Conservation (phyloP, 768 basidiomycete genomes). For the Mycena leptocephala region DNA sequence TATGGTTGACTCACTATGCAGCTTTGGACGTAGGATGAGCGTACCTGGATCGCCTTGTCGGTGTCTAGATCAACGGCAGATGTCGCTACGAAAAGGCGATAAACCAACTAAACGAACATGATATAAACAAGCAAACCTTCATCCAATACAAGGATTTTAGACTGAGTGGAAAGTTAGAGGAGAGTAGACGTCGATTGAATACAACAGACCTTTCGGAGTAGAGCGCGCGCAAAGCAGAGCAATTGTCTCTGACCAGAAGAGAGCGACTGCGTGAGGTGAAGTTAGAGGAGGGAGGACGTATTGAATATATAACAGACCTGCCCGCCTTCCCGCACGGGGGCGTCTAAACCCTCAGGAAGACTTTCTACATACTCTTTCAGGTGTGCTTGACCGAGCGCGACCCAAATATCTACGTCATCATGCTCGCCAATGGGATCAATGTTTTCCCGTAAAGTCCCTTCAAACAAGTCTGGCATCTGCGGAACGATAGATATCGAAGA, state of each 20-base stretch:
- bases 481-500: constrained; percentile 90
- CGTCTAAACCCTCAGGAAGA: constrained; percentile 79
- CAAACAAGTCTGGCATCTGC: constrained; percentile 71
- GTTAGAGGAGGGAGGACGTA: too few species aligned
- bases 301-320: too few species aligned
- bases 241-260: constrained; percentile 91
- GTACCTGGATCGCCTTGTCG: constrained; percentile 84
- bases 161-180: constrained; percentile 53
- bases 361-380: constrained; percentile 79
- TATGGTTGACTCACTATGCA: neutral
- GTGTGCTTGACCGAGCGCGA: constrained; percentile 84
- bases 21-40: neutral
- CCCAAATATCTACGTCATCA: constrained; percentile 90
- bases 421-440: constrained; percentile 89
- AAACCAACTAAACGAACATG: constrained; percentile 16
- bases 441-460: constrained; percentile 87
- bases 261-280: too few species aligned
- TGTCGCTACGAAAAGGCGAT: constrained; percentile 67
- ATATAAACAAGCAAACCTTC: constrained; percentile 69
- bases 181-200: neutral
- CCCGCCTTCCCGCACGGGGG: constrained; percentile 84
- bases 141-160: constrained; percentile 93
- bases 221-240: constrained; percentile 90
- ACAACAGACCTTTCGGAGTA: constrained; percentile 76
- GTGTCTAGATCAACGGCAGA: constrained; percentile 94